These are phyloP conservation scores for Actinidia polygama DNA, from an alignment of 179 eudicot species.

Conservation along the genomic window DNA sequence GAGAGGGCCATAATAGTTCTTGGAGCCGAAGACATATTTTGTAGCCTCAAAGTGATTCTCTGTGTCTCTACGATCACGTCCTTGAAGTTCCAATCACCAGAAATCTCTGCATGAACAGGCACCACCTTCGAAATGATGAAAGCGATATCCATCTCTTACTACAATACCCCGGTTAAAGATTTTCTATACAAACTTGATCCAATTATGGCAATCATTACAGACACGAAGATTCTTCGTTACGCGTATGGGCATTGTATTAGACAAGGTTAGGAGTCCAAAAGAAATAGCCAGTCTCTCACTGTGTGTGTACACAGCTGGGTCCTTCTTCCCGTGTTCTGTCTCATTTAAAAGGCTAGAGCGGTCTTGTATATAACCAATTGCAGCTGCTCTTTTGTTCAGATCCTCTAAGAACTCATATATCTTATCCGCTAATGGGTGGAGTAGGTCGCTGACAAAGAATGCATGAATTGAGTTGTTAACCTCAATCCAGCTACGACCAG, in stretches of 20 bases:
- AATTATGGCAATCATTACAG: conserved; percentile 92
- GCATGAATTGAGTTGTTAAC: conserved; percentile 52
- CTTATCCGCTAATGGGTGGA: conserved; percentile 48
- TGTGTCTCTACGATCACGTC: not conserved
- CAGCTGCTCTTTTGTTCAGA: conserved; percentile 35
- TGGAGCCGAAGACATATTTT: not conserved
- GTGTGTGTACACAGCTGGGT: conserved; percentile 40
- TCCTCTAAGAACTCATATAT: conserved; percentile 50
- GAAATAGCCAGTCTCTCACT: conserved; percentile 92
- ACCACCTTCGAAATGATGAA: conserved; percentile 89
- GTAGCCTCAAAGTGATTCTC: not conserved
- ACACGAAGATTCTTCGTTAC: conserved; percentile 92
- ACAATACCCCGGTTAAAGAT: conserved; percentile 63
- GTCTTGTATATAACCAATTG: conserved; percentile 47
- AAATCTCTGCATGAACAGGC: conserved; percentile 83
- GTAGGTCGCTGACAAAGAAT: conserved; percentile 55
- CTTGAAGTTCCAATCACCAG: conserved; percentile 48
- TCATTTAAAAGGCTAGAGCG: conserved; percentile 45
- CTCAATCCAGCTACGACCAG: conserved; percentile 62
- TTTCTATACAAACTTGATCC: conserved; percentile 77
- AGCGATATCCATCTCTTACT: conserved; percentile 86
- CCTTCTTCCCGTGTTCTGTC: conserved; percentile 43
- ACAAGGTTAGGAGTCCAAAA: conserved; percentile 72
- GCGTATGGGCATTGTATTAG: conserved; percentile 54
- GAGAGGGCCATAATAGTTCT: not conserved